Base-by-base conservation (phyloP, 2,329 filamentous ascomycete genomes). In the Botrytis elliptica region DNA sequence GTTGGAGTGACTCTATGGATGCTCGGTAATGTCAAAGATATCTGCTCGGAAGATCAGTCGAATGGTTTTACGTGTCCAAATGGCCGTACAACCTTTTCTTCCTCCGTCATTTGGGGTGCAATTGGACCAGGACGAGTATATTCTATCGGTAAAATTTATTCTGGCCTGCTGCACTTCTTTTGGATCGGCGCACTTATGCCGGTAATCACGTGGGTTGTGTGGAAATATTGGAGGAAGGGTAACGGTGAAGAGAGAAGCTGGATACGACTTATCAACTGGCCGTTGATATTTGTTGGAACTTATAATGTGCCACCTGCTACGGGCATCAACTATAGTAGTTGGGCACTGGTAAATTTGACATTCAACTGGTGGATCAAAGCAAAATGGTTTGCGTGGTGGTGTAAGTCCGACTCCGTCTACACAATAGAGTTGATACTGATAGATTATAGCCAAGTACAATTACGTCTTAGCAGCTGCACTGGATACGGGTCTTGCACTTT, bases 371-470 rank as follows among this genome's bases (percentile, higher is more conserved):
- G 84, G 79, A 88, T 94, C 79, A 89, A 90, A 81, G 87, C 88
- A 78, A 85, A 86, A 22, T 86, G 88, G 80, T 89, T 89, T 75
- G 86, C 83, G 42, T 94, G 92, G 92, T 94, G 92, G 92, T 77
- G 74, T 73, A 85, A 85, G 79, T 86, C 92, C 78, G 1, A 65
- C 40, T n/a, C 91, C 2, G 91, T 90, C 0, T 90, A 90, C 0
- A 86, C 93, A 73, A 93, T 91, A 82, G 93, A 92, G 3, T 10
- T 22, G 22, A 42, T 55, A 44, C 73, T 76, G 40, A 76, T 80
- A 86, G 92, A 86, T 86, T 25, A 93, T 91, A 91, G 84, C 92
- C 81, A 89, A 91, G 81, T 93, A 93, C 84, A 93, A 94, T 84
- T 94, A 93, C 80, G 86, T 93, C 79, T 88, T 91, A 0, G 92